These are phyloP conservation scores for Syncephalastrum sp. DNA, from an alignment of 371 early-diverging fungal species.

Conservation along the genomic window DNA sequence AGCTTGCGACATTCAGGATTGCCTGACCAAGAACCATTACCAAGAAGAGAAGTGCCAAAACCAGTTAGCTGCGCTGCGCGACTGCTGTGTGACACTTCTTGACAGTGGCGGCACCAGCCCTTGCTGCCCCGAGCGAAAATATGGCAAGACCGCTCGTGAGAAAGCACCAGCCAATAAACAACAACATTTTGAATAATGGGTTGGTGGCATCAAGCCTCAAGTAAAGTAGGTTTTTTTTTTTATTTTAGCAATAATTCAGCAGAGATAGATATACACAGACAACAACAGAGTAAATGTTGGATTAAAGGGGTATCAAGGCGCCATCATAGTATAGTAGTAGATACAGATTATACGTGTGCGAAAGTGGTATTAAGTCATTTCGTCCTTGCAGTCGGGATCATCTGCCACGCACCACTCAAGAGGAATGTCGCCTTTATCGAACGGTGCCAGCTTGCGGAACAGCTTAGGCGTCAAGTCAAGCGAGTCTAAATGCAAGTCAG, in stretches of 20 bases:
- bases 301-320: too few relatives aligned
- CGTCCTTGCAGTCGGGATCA: too few relatives aligned
- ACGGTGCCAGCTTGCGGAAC: constrained; percentile 52
- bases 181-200: too few relatives aligned
- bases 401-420: constrained; percentile 45
- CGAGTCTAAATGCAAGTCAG: constrained; percentile 18
- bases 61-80: constrained; percentile 49
- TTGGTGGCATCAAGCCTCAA: too few relatives aligned
- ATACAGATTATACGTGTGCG: too few relatives aligned
- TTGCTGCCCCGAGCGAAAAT: constrained; percentile 61
- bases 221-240: too few relatives aligned
- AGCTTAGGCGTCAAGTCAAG: constrained; percentile 64
- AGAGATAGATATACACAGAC: too few relatives aligned
- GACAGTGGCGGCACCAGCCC: constrained; percentile 58
- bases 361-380: too few relatives aligned
- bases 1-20: constrained; percentile 75
- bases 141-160: constrained; percentile 22
- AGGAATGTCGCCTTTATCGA: constrained; percentile 45
- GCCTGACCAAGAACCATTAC: constrained; percentile 62
- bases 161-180: neutral
- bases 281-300: too few relatives aligned
- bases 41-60: constrained; percentile 66
- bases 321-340: too few relatives aligned
- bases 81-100: constrained; percentile 63
- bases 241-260: too few relatives aligned